Conservation (phyloP, 352 stramenopile species). For the Globisporangium alternatum region DNA sequence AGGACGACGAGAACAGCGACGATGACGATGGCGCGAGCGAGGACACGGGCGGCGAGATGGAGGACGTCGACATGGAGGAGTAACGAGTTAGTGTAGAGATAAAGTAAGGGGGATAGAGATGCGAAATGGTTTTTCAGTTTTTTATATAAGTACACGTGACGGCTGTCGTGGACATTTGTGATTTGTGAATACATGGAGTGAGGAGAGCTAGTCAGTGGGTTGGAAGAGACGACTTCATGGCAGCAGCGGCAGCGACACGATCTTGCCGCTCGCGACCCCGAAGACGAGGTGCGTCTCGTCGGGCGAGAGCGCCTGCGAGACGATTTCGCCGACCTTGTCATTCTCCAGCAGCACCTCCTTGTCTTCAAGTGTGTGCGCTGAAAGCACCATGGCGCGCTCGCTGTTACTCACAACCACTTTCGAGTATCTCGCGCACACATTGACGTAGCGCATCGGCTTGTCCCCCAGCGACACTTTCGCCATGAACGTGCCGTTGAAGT, state of each 20-base stretch:
- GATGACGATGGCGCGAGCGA: slow-evolving; percentile 32
- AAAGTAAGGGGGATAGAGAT: slow-evolving; percentile 40
- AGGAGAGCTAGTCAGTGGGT: no score
- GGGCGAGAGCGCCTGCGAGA: slow-evolving; percentile 56
- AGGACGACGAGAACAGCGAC: slow-evolving; percentile 49
- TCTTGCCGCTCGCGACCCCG: slow-evolving; percentile 47
- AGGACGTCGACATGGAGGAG: slow-evolving; percentile 85
- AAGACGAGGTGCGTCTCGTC: slow-evolving; percentile 78
- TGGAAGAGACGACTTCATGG: slow-evolving; percentile 4
- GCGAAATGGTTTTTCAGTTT: slow-evolving; percentile 23
- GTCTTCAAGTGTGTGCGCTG: slow-evolving; percentile 44
- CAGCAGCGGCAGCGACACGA: slow-evolving; percentile 55
- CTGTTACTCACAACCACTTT: slow-evolving; percentile 71
- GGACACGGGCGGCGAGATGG: slow-evolving; percentile 33
- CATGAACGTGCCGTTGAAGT: slow-evolving; percentile 67
- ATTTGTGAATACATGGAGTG: slow-evolving; percentile 20
- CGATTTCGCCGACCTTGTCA: slow-evolving; percentile 43
- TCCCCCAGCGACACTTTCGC: slow-evolving; percentile 35
- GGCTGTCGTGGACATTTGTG: not conserved
- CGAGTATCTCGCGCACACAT: slow-evolving; percentile 58
- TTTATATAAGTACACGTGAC: slow-evolving; percentile 28
- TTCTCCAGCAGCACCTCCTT: slow-evolving; percentile 55
- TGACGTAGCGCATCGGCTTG: slow-evolving; percentile 44
- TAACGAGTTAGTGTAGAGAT: slow-evolving; percentile 27
- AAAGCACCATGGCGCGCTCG: slow-evolving; percentile 37